Conservation (phyloP, 495 filamentous ascomycete species). For the Trichoderma reesei region DNA sequence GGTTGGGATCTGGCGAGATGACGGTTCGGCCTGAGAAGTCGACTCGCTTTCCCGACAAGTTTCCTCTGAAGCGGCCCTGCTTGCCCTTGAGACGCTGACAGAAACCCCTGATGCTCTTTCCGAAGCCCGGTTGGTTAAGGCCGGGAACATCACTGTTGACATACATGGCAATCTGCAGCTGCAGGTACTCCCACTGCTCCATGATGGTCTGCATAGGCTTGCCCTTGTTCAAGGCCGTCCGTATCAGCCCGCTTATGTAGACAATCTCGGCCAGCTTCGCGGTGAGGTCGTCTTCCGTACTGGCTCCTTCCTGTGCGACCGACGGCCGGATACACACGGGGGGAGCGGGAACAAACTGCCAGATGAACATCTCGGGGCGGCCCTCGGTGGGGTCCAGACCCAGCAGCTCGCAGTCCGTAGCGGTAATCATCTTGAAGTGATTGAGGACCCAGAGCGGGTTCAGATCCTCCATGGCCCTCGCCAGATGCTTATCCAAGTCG, state of each 20-base stretch:
- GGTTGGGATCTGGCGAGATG: slow-evolving; percentile 92
- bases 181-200: slow-evolving; percentile 97
- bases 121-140: slow-evolving; percentile 61
- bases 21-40: slow-evolving; percentile 97
- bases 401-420: slow-evolving; percentile 79
- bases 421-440: slow-evolving; percentile 78
- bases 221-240: slow-evolving; percentile 68
- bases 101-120: slow-evolving; percentile 80
- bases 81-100: slow-evolving; percentile 95
- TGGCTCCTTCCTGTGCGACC: slow-evolving; percentile 80
- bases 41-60: slow-evolving; percentile 94
- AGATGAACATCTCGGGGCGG: slow-evolving; percentile 92
- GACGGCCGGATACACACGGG: slow-evolving; percentile 90
- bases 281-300: slow-evolving; percentile 93
- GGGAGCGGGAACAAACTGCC: slow-evolving; percentile 91
- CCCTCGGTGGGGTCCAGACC: slow-evolving; percentile 80
- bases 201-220: slow-evolving; percentile 79
- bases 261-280: slow-evolving; percentile 91
- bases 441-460: slow-evolving; percentile 84
- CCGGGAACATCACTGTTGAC: slow-evolving; percentile 96
- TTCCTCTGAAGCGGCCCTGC: slow-evolving; percentile 92
- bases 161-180: slow-evolving; percentile 90
- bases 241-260: slow-evolving; percentile 73
- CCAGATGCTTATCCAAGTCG: slow-evolving; percentile 83
- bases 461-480: slow-evolving; percentile 87